Evolutionary conservation across 2,329 filamentous ascomycete species (phyloP).

Genomic region (Alternaria ventricosa): DNA sequence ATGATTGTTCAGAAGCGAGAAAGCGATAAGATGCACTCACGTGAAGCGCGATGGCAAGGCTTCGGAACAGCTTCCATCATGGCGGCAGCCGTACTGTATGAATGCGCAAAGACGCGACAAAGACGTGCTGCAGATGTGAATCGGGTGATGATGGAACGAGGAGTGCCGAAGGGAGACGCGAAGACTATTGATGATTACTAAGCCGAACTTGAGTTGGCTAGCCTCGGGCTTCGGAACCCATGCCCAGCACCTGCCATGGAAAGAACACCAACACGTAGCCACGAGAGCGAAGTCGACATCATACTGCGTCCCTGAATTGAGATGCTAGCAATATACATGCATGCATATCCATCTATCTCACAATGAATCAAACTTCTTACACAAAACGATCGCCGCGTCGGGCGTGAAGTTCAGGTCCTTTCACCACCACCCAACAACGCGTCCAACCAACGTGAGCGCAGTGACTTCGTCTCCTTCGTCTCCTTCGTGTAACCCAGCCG

Average conservation of each 20-base stretch:
- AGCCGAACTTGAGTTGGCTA: neutral
- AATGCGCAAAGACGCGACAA: neutral
- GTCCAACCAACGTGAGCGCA: neutral
- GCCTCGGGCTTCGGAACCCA: neutral
- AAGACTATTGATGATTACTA: neutral
- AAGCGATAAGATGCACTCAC: neutral
- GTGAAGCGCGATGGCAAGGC: no score
- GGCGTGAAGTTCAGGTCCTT: neutral
- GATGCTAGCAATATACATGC: neutral
- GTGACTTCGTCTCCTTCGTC: neutral
- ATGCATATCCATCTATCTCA: neutral
- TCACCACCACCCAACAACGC: neutral
- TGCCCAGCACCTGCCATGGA: neutral
- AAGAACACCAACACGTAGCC: neutral
- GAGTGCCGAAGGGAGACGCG: neutral
- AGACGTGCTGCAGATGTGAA: neutral
- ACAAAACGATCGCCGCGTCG: neutral
- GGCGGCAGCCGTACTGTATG: neutral
- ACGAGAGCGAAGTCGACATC: neutral
- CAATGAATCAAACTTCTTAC: neutral
- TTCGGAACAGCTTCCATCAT: neutral
- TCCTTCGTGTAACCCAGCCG: neutral
- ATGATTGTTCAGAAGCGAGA: neutral
- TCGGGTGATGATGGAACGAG: neutral
- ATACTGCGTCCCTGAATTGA: neutral